Evolutionary conservation across 192 early-diverging fungal species (phyloP), one percentile per base, ranked within the genome.

Genomic region (Backusella parvicylindrica): DNA sequence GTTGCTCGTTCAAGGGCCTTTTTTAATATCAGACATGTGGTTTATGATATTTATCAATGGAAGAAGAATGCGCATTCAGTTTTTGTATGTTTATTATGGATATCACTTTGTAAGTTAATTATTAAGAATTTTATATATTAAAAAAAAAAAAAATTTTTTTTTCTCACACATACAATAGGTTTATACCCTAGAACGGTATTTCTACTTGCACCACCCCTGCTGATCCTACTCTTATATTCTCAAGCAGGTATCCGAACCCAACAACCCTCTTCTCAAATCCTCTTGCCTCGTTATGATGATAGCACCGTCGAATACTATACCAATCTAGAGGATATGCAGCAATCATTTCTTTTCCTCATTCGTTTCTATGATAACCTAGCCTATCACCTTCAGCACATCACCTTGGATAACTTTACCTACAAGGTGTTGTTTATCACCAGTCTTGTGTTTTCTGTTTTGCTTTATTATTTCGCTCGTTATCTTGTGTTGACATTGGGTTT

Each of bases 251-350:
- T 80, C n/a, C 63, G 60, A 21, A 36, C 9, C 2, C 38, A 40
- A 18, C 70, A 77, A 32, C 31, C 79, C 11, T 65, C 71, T 2
- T 66, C 68, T 1, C 31, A 76, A 13, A 50, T 72, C 5, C 33
- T 82, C 4, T 68, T 82, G 9, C 77, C 81, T 0, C 64, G 38
- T 0, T 79, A 35, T 35, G 81, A 82, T 36, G 77, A 78, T 16
- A 81, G 75, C 16, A 86, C 83, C 2, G 82, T 86, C 18, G 88
- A 93, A 68, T 92, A 91, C 78, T 81, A 88, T 35, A 85, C 82
- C 72, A 93, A 92, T 77, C 64, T 92, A 74, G 88, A 89, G 69
- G 87, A 89, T 73, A 90, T 93, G 63, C 93, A 94, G 7, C 41
- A 68, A 16, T 28, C 40, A 2, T 56, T 72, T 36, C 1, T 76